These are phyloP conservation scores for Hirschfeldia incana DNA, from an alignment of 345 rosid species.

Conservation along the genomic window DNA sequence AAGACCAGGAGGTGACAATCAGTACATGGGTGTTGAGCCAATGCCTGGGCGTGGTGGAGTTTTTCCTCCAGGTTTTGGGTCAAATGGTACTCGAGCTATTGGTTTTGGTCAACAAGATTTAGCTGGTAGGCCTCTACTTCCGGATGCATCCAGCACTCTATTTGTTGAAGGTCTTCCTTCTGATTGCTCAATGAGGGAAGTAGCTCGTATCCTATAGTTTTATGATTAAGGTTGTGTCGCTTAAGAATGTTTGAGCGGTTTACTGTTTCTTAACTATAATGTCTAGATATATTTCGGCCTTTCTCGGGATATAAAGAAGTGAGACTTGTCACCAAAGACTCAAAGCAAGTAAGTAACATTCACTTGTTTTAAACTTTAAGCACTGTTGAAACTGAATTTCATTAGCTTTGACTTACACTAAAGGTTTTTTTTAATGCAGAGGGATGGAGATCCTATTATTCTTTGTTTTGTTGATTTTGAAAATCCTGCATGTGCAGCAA, in stretches of 20 bases:
- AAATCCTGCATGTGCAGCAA: constrained; percentile 84
- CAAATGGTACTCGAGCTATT: constrained; percentile 47
- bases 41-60: constrained; percentile 47
- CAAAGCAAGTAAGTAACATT: constrained; percentile 66
- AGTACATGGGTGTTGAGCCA: constrained; percentile 45
- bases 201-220: constrained; percentile 74
- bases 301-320: constrained; percentile 84
- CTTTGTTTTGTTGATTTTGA: constrained; percentile 88
- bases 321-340: constrained; percentile 75
- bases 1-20: constrained; percentile 43
- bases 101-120: constrained; percentile 47
- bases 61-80: constrained; percentile 44
- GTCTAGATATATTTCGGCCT: constrained; percentile 83
- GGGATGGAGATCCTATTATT: constrained; percentile 76
- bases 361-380: neutral
- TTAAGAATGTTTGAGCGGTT: constrained; percentile 15
- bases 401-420: neutral
- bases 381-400: neutral
- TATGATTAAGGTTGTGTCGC: neutral
- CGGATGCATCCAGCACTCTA: constrained; percentile 72
- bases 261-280: constrained; percentile 36
- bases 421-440: constrained; percentile 47
- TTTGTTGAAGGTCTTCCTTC: constrained; percentile 84
- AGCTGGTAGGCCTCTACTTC: constrained; percentile 59
- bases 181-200: constrained; percentile 70